Base-by-base conservation (phyloP, 2,329 filamentous ascomycete genomes). In the Curvularia sp. region DNA sequence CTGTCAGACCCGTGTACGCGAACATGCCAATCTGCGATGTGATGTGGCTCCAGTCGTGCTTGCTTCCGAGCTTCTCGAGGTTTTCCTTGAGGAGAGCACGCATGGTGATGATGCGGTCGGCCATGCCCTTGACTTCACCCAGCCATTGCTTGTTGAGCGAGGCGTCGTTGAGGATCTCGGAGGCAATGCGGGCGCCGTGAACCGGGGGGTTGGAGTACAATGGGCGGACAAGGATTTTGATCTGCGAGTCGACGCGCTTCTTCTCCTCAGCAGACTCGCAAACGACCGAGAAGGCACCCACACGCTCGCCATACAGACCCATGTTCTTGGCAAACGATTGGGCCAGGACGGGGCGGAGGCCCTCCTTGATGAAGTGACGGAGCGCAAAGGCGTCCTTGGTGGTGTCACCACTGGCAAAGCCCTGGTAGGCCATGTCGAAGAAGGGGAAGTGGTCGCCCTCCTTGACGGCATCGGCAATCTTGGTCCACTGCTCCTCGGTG, bases 251-350 rank as follows among this genome's bases (percentile, higher is more conserved):
- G 73, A 99, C 87, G 65, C 92, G 92, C 84, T 93, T 93, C 87
- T 93, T 94, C 86, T 98, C 94, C 69, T 93, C 93, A 64, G 88
- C 85, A 41, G 91, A 89, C 69, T 88, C 89, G 77, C 89, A 91
- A 72, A 97, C 90, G 68, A 98, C 86, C 71, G 93, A 97, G 86
- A 99, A 98, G 66, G 93, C 93, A 75, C 95, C 95, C 60, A 96
- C 92, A 82, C 95, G 94, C 86, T 99, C 95, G 77, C 95, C 95
- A 78, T 99, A 98, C 63, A 99, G 91, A 82, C 95, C 95, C 94
- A 99, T 98, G 87, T 99, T 99, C 90, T 98, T 98, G 78, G 94
- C 94, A 80, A 98, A 98, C 53, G 91, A 95, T 83, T 98, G 94
- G 73, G 91, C 89, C 64, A 98, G 87, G 75, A 88, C 89, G 76